Evolutionary conservation across 2,329 filamentous ascomycete species (phyloP).

Genomic region (Neocatenulostroma microsporum): DNA sequence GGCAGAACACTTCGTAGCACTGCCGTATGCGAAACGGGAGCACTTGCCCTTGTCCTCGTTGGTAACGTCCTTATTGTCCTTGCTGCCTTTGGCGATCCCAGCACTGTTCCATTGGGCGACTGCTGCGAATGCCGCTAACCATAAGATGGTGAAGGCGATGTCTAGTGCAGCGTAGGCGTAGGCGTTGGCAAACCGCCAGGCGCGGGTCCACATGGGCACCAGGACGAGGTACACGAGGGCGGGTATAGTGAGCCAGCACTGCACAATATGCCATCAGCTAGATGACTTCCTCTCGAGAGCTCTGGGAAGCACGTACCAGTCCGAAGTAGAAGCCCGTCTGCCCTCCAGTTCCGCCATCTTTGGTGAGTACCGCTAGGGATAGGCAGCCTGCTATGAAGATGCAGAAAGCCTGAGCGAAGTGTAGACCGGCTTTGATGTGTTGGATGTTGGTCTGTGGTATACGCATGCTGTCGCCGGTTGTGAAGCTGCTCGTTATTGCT

Average conservation of each 20-base stretch:
- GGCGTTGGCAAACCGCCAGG: conserved; percentile 51
- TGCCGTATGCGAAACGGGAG: conserved; percentile 49
- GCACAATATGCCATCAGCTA: conserved; percentile 2
- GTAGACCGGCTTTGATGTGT: conserved; percentile 49
- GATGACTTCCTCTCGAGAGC: not conserved
- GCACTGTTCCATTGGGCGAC: conserved; percentile 49
- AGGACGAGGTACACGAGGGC: conserved; percentile 53
- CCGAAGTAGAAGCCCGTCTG: conserved; percentile 51
- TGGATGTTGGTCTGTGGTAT: conserved; percentile 42
- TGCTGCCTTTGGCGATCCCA: conserved; percentile 46
- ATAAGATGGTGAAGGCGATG: conserved; percentile 47
- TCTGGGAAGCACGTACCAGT: conserved; percentile 39
- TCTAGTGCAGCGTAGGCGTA: conserved; percentile 54
- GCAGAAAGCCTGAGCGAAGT: conserved; percentile 47
- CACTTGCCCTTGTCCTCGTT: conserved; percentile 38
- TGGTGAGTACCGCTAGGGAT: conserved; percentile 52
- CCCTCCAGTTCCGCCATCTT: conserved; percentile 46
- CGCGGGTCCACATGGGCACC: conserved; percentile 54
- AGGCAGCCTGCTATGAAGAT: conserved; percentile 53
- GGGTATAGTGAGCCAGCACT: conserved; percentile 55
- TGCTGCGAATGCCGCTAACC: conserved; percentile 52
- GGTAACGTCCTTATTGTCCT: conserved; percentile 23
- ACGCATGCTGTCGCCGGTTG: conserved; percentile 29
- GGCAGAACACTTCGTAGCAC: conserved; percentile 48
- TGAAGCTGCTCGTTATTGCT: not conserved